Evolutionary conservation across 768 basidiomycete species (phyloP).

Genomic region (Boletales sp.): DNA sequence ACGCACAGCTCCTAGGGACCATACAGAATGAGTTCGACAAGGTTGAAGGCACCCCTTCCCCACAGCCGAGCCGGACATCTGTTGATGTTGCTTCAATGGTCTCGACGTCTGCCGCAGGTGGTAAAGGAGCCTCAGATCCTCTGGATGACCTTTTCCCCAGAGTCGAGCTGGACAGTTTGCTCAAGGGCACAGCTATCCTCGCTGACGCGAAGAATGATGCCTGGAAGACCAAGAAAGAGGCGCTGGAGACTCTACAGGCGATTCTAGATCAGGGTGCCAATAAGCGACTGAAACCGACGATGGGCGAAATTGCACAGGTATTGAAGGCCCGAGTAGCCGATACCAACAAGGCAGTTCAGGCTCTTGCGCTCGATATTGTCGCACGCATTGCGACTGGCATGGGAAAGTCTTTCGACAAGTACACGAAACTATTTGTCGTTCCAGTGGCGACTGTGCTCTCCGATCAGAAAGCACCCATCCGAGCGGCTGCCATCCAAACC

Average conservation of each 20-base stretch:
- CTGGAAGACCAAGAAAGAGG: slow-evolving; percentile 97
- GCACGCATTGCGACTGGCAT: slow-evolving; percentile 88
- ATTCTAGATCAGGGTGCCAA: slow-evolving; percentile 89
- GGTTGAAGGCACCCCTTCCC: slow-evolving; percentile 70
- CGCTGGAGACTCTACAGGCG: slow-evolving; percentile 77
- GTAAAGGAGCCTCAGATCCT: slow-evolving; percentile 53
- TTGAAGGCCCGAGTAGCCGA: slow-evolving; percentile 88
- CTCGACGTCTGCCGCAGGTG: slow-evolving; percentile 39
- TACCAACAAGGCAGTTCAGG: slow-evolving; percentile 92
- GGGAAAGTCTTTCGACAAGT: slow-evolving; percentile 94
- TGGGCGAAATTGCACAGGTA: slow-evolving; percentile 90
- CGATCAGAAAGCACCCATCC: slow-evolving; percentile 88
- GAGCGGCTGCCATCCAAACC: slow-evolving; percentile 72
- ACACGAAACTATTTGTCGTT: slow-evolving; percentile 69
- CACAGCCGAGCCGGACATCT: slow-evolving; percentile 75
- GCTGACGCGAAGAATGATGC: slow-evolving; percentile 86
- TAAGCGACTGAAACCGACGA: slow-evolving; percentile 84
- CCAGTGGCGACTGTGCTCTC: slow-evolving; percentile 83
- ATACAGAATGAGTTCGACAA: slow-evolving; percentile 94
- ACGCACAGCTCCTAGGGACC: slow-evolving; percentile 87
- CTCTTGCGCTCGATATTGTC: slow-evolving; percentile 85
- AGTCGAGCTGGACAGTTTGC: slow-evolving; percentile 83
- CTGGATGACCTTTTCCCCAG: slow-evolving; percentile 94
- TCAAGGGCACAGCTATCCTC: slow-evolving; percentile 80
- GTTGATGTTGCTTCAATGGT: slow-evolving; percentile 64